These are phyloP conservation scores for Trametopsis cervina DNA, from an alignment of 768 basidiomycete species.

Conservation along the genomic window DNA sequence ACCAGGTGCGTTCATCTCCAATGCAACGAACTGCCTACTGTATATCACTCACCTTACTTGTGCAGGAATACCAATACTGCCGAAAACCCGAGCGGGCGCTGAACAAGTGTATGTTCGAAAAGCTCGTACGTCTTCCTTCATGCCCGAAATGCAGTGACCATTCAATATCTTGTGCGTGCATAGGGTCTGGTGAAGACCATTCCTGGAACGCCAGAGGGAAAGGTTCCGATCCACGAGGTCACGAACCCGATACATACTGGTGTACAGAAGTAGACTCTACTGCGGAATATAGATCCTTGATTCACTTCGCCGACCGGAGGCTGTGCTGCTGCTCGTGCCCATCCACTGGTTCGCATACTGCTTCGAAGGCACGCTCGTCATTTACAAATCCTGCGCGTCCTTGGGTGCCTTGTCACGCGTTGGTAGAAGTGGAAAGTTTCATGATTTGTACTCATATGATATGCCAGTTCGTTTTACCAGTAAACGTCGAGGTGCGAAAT, in stretches of 20 bases:
- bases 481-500: too few species aligned
- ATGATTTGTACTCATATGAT: too few species aligned
- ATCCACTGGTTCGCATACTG: too few species aligned
- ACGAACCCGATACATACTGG: constrained; percentile 75
- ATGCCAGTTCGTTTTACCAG: too few species aligned
- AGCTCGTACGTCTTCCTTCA: constrained; percentile 60
- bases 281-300: constrained; percentile 8
- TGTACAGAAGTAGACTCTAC: constrained; percentile 63
- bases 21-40: too few species aligned
- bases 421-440: too few species aligned
- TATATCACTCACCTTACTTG: constrained; percentile 13
- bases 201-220: constrained; percentile 78
- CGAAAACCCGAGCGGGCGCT: constrained; percentile 82
- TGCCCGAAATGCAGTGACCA: neutral
- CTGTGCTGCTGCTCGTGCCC: too few species aligned
- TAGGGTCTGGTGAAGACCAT: constrained; percentile 90
- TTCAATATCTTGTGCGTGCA: neutral
- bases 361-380: too few species aligned
- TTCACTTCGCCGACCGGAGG: neutral
- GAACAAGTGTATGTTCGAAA: constrained; percentile 95
- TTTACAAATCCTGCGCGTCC: too few species aligned
- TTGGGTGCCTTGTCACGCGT: too few species aligned
- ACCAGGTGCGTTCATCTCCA: constrained; percentile 91
- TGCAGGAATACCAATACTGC: constrained; percentile 82
- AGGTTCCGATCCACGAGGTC: constrained; percentile 84